Conservation (phyloP, 1,284 basidiomycete species). For the Heliocybe sulcata region DNA sequence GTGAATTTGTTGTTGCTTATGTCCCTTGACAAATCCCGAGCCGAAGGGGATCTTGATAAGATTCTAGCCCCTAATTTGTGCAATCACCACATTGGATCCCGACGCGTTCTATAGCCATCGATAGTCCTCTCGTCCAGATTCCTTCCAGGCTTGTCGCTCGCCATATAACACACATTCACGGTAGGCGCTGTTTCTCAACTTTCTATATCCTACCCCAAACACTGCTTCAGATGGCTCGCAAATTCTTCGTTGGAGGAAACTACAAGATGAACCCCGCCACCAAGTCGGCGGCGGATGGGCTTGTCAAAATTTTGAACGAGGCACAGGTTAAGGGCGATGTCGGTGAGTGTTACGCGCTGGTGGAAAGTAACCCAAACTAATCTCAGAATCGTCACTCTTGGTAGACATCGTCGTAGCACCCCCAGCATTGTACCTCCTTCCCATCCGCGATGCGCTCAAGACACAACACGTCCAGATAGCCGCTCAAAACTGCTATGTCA, state of each 20-base stretch:
- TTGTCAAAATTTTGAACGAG: conserved; percentile 52
- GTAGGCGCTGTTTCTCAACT: not conserved
- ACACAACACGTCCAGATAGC: conserved; percentile 68
- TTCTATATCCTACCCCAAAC: not conserved
- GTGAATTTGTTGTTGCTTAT: too few species aligned
- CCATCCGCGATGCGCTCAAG: conserved; percentile 47
- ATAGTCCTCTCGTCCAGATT: not conserved
- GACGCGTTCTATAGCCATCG: not conserved
- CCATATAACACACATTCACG: not conserved
- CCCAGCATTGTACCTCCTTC: conserved; percentile 81
- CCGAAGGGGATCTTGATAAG: too few species aligned
- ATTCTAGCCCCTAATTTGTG: too few species aligned
- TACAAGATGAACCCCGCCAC: conserved; percentile 92
- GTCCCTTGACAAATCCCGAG: too few species aligned
- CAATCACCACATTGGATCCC: not conserved
- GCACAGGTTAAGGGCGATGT: conserved; percentile 69
- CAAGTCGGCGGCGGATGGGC: conserved; percentile 30
- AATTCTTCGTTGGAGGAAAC: conserved; percentile 91
- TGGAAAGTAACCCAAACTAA: not conserved
- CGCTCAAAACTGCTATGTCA: conserved; percentile 91
- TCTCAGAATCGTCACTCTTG: not conserved
- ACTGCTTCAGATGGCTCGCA: conserved; percentile 49
- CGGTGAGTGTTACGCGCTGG: conserved; percentile 40
- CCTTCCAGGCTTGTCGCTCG: not conserved
- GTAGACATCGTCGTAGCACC: conserved; percentile 90